Conservation (phyloP, 1,139 yeast genomes). For the Suhomyces maxii region DNA sequence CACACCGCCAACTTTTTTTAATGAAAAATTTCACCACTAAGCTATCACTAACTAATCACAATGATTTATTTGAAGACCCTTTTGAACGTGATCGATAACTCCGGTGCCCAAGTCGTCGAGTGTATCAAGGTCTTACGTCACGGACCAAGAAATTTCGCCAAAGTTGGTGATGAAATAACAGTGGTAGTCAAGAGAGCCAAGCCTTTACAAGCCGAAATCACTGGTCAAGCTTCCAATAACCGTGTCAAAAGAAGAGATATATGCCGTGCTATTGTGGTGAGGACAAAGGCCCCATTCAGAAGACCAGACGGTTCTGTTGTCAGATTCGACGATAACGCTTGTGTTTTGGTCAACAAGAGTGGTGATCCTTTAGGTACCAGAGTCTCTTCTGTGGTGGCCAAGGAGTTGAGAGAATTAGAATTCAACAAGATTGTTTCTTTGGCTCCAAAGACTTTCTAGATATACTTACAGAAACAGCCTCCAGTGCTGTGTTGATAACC, state of each 20-base stretch:
- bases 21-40: slow-evolving; percentile 6
- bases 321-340: slow-evolving; percentile 94
- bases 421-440: slow-evolving; percentile 85
- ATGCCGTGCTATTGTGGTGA: slow-evolving; percentile 91
- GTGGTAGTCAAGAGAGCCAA: slow-evolving; percentile 93
- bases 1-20: not conserved
- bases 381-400: slow-evolving; percentile 88
- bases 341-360: slow-evolving; percentile 87
- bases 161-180: slow-evolving; percentile 88
- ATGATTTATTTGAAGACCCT: slow-evolving; percentile 91
- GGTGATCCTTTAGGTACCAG: slow-evolving; percentile 96
- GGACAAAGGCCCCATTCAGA: slow-evolving; percentile 83
- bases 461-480: not conserved
- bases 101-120: slow-evolving; percentile 94
- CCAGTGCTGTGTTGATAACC: no score
- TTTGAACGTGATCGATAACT: slow-evolving; percentile 87
- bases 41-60: slow-evolving; percentile 1
- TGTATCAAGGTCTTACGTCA: slow-evolving; percentile 94
- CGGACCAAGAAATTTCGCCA: slow-evolving; percentile 79
- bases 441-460: slow-evolving; percentile 81
- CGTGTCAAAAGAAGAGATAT: slow-evolving; percentile 94
- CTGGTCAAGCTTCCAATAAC: slow-evolving; percentile 70
- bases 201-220: slow-evolving; percentile 61
- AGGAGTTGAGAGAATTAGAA: slow-evolving; percentile 82
- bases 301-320: slow-evolving; percentile 88